Evolutionary conservation across 495 filamentous ascomycete species (phyloP), one percentile per base, ranked within the genome.

Genomic region (Pyrenula massariospora): DNA sequence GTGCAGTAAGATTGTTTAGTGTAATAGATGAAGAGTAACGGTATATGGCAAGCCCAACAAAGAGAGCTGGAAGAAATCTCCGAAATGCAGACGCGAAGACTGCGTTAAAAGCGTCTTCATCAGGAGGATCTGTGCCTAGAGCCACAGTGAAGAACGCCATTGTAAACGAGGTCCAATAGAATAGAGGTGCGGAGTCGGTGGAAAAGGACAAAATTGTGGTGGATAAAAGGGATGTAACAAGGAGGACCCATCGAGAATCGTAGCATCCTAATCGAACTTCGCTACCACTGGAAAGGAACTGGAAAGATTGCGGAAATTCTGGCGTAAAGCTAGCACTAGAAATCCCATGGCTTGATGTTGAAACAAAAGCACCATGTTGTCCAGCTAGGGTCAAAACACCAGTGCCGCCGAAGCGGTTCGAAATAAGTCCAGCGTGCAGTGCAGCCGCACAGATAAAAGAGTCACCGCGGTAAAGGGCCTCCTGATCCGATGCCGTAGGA

Each of bases 381-480:
- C 88, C 88, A 2, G 79, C 68, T 24, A 86, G 75, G 22, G 73
- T 74, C 15, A 87, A 72, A n/a, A 86, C 77, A 10, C 84, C 88
- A 63, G 88, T 91, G 2, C 88, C 88, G 47, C 88, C 88, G 2
- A 72, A 73, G 0, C 70, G 64, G 64, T 87, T 71, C 25, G 75
- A 76, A 49, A 89, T 76, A 31, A 90, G 50, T 5, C 88, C 87
- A 10, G 86, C 79, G 68, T 92, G 88, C 24, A 92, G 77, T 15
- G 87, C 87, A 5, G 87, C 71, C 12, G 77, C 77, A 63, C 88
- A 92, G 58, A 91, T 83, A 56, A 84, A 85, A 1, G 87, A 91
- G 62, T 92, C 88, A 3, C 85, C 84, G 12, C 88, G 79, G 67
- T 93, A 93, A 51, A 68, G 58, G 15, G 52, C 58, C 22, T 65